phyloP scores from a whole-genome alignment of 2,329 filamentous ascomycete genomes.

The Phyllosticta citribraziliensis region DNA sequence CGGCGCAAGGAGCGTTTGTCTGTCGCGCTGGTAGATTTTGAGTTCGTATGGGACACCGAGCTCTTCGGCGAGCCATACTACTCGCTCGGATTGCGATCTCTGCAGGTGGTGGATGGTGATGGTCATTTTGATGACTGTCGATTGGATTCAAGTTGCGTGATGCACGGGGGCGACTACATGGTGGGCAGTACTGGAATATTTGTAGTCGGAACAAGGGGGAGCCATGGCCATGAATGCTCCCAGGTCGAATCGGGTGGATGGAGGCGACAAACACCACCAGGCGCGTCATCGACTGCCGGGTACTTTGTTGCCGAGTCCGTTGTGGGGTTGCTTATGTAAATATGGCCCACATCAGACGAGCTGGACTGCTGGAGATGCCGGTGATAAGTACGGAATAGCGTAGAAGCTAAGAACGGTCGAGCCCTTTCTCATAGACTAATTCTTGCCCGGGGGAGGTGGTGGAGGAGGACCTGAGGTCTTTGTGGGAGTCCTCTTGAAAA shows the following conservation, averaged over 20 bases:
- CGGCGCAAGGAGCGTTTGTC: conserved; percentile 23
- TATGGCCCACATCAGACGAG: background rate
- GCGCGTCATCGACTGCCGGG: background rate
- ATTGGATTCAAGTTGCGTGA: background rate
- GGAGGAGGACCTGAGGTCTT: background rate
- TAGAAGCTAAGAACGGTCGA: background rate
- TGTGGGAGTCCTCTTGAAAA: background rate
- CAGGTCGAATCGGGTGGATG: background rate
- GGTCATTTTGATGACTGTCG: background rate
- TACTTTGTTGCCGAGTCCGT: background rate
- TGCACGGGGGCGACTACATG: background rate
- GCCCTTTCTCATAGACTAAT: background rate
- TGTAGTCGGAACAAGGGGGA: background rate
- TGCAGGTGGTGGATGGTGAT: conserved; percentile 29
- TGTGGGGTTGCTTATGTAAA: background rate
- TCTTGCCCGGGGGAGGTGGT: background rate
- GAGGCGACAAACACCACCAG: background rate
- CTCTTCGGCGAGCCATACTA: conserved; percentile 57
- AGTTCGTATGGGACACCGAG: conserved; percentile 46
- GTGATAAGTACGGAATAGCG: background rate
- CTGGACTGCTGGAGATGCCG: background rate
- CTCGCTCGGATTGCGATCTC: conserved; percentile 52
- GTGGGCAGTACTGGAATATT: background rate
- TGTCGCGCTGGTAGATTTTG: conserved; percentile 36
- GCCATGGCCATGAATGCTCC: background rate